Evolutionary conservation across 148 eudicot species (phyloP), one percentile per base, ranked within the genome.

Genomic region (Camellia sinensis): DNA sequence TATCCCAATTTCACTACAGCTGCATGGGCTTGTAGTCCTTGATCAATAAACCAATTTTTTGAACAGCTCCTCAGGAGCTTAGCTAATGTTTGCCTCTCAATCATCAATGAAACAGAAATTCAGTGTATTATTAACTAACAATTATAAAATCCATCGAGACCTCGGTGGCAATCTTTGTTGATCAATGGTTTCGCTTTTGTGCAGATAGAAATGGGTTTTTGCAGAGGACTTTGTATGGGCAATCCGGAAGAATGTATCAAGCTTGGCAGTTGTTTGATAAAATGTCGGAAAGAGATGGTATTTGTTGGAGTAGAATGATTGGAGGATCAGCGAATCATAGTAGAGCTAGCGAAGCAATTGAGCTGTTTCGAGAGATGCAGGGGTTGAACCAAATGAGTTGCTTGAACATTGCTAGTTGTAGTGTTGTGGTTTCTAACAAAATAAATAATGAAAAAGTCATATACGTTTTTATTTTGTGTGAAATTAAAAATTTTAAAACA

Each of bases 11-110:
- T 48, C 74, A 50, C 17, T 50, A 71, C 9, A 71, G 59, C 40
- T 18, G 17, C 60, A 71, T 71, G 59, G 56, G 50, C 74, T 71
- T 71, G 74, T 40, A 48, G 8, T 19, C 59, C 59, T 50, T 71
- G 74, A 19, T 71, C 59, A 50, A 6, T 19, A 48, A 81, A 54
- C 75, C 53, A 22, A 66, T 84, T 83, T 56, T 56, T 82, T 2
- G 90, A 84, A 73, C 90, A 85, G 41, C 13, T 65, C 71, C 89
- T 83, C 71, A 87, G 64, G 80, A 86, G 69, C 66, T 89, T 84
- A 46, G 89, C 81, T 6, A 89, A 77, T 37, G 76, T 81, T 63
- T 86, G 75, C 80, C 78, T 82, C 70, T 87, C 87, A 45, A 57
- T 80, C 76, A 87, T 84, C 53, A 88, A 45, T 45, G 53, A 46